phyloP scores from a whole-genome alignment of 768 basidiomycete species.

The Pulveroboletus sp. region DNA sequence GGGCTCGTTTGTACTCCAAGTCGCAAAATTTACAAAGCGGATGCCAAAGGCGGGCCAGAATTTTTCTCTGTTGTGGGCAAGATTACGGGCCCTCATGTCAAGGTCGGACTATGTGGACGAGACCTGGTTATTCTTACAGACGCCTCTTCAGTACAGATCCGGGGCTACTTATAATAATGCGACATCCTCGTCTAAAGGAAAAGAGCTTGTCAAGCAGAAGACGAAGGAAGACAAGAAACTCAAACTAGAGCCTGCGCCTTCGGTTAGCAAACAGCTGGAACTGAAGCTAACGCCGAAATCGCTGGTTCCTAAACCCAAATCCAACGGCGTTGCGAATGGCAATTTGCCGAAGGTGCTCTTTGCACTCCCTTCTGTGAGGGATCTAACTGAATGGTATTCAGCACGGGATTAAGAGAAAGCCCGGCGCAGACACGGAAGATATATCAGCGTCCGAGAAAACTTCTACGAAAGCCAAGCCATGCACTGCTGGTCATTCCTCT shows the following conservation, averaged over 20 bases:
- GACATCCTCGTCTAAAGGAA: slow-evolving; percentile 43
- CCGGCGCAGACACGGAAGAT: slow-evolving; percentile 20
- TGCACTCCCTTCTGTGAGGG: not conserved
- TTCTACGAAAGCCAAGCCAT: slow-evolving; percentile 9
- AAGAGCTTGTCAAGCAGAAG: slow-evolving; percentile 9
- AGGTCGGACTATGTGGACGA: slow-evolving; percentile 33
- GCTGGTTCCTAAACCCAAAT: not conserved
- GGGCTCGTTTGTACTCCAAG: slow-evolving; percentile 39
- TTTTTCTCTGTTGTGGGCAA: slow-evolving; percentile 36
- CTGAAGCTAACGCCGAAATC: not conserved
- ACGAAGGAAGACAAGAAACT: slow-evolving; percentile 15
- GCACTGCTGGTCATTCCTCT: slow-evolving; percentile 9
- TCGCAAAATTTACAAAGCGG: slow-evolving; percentile 30
- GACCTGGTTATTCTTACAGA: not conserved
- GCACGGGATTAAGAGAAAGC: slow-evolving; percentile 45
- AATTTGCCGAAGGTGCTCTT: slow-evolving; percentile 5
- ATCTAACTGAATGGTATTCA: slow-evolving; percentile 25
- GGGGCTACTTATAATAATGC: slow-evolving; percentile 5
- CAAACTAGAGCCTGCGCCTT: slow-evolving; percentile 10
- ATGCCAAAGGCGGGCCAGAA: slow-evolving; percentile 25
- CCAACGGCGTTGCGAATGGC: not conserved
- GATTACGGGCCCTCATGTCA: slow-evolving; percentile 43
- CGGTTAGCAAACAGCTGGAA: not conserved
- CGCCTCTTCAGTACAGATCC: slow-evolving; percentile 13
- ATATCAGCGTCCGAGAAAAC: slow-evolving; percentile 26